Evolutionary conservation across 306 rosid genomes (phyloP), one percentile per base, ranked within the genome.

Genomic region (Corylus avellana): DNA sequence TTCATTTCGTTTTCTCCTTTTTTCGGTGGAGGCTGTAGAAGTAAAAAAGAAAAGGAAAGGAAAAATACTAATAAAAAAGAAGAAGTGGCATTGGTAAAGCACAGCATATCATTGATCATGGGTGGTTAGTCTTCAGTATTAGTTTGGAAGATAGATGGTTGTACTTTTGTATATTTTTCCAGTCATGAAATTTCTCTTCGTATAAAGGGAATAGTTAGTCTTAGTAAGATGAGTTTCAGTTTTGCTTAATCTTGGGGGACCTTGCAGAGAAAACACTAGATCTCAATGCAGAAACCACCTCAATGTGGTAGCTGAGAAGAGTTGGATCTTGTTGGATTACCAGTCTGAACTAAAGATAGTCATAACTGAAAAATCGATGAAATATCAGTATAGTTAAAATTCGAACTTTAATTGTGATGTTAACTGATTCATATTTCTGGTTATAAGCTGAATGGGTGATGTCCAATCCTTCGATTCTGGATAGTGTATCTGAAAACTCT

Each of bases 401-500:
- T 63, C 14, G 46, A 2, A 32, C 29, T 63, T 12, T 27, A 63
- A 63, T 63, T 63, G 20, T 63, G 6, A 32, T 29, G 29, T 63
- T 63, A 5, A 32, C 8, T 62, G 42, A 12, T 35, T 63, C 46
- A 32, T 27, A 14, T 32, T 29, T 59, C 16, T 22, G 66, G 37
- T 25, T 59, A 11, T 59, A 29, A 25, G 66, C n/a, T 59, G 16
- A 59, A 59, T 59, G 27, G 37, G 13, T 58, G 64, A 58, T 22
- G 64, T 59, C 37, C 12, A 46, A 42, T 12, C 37, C 51, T 79
- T 56, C 51, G 62, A 71, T 46, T 64, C 47, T 75, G 18, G 54
- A 44, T n/a, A 20, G 55, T 57, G 47, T 53, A 84, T 80, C 82
- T 83, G 83, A 87, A 81, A 76, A 51, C 71, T 78, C 83, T 22